Conservation (phyloP, 2,329 filamentous ascomycete species). For the Sporothrix humicola region DNA sequence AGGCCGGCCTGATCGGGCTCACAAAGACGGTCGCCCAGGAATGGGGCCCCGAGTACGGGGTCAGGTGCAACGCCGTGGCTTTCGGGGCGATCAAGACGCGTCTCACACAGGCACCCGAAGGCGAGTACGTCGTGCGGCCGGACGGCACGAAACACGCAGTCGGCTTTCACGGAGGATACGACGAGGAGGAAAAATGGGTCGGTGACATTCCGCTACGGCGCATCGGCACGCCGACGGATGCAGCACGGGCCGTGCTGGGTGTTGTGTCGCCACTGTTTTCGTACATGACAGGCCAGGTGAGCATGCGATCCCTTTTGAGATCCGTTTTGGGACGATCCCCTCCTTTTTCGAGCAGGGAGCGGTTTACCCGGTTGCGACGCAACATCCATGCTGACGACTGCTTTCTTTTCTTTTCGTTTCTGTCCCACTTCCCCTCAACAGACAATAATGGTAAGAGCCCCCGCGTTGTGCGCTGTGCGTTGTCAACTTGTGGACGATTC, state of each 20-base stretch:
- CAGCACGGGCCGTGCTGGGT: constrained; percentile 76
- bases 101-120: constrained; percentile 81
- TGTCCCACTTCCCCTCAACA: background rate
- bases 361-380: background rate
- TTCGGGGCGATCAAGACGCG: constrained; percentile 83
- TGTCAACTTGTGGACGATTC: background rate
- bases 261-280: constrained; percentile 81
- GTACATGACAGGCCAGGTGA: constrained; percentile 86
- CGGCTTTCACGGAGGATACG: constrained; percentile 64
- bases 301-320: constrained; percentile 45
- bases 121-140: constrained; percentile 76
- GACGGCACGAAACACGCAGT: constrained; percentile 76
- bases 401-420: background rate
- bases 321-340: too few species aligned
- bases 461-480: background rate
- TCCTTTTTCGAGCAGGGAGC: too few species aligned
- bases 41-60: constrained; percentile 84
- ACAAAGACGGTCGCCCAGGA: constrained; percentile 91
- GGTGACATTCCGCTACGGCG: constrained; percentile 79
- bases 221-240: constrained; percentile 78
- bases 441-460: background rate
- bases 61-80: constrained; percentile 81
- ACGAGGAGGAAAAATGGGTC: constrained; percentile 52
- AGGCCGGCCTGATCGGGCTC: constrained; percentile 80
- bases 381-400: background rate